Conservation (phyloP, 2,329 filamentous ascomycete species). For the Trichoderma koningii region DNA sequence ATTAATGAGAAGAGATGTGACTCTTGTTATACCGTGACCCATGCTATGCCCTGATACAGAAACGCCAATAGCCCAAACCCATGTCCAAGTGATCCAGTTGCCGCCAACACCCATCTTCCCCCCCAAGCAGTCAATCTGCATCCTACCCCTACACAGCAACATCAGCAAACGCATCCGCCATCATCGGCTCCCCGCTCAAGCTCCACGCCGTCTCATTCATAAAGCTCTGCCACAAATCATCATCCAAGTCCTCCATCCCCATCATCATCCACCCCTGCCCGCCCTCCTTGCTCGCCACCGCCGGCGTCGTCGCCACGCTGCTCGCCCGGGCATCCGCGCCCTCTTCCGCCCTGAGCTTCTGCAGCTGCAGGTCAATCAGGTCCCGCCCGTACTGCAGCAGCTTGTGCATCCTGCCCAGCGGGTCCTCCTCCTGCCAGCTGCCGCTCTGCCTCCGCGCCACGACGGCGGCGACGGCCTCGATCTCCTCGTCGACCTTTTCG, state of each 20-base stretch:
- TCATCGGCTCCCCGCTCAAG: constrained; percentile 35
- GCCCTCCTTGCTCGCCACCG: constrained; percentile 23
- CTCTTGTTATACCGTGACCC: neutral
- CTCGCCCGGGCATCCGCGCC: neutral
- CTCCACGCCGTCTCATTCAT: constrained; percentile 35
- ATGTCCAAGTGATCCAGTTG: neutral
- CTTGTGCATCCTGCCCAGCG: constrained; percentile 39
- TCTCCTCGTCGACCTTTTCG: constrained; percentile 35
- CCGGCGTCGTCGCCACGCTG: neutral
- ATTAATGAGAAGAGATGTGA: neutral
- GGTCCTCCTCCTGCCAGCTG: constrained; percentile 36
- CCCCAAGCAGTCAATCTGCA: neutral
- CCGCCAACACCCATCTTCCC: neutral
- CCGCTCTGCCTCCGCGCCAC: constrained; percentile 38
- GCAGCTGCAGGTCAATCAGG: constrained; percentile 35
- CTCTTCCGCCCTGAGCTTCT: constrained; percentile 32
- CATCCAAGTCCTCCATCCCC: constrained; percentile 34
- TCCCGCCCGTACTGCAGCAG: constrained; percentile 39
- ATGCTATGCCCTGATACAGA: neutral
- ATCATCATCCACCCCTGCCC: constrained; percentile 31
- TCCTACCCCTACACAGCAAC: neutral
- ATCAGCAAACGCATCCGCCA: constrained; percentile 29
- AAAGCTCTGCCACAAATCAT: constrained; percentile 36
- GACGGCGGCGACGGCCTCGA: constrained; percentile 37
- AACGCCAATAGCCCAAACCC: neutral